These are phyloP conservation scores for Pisolithus sp. DNA, from an alignment of 768 basidiomycete species.

Conservation along the genomic window DNA sequence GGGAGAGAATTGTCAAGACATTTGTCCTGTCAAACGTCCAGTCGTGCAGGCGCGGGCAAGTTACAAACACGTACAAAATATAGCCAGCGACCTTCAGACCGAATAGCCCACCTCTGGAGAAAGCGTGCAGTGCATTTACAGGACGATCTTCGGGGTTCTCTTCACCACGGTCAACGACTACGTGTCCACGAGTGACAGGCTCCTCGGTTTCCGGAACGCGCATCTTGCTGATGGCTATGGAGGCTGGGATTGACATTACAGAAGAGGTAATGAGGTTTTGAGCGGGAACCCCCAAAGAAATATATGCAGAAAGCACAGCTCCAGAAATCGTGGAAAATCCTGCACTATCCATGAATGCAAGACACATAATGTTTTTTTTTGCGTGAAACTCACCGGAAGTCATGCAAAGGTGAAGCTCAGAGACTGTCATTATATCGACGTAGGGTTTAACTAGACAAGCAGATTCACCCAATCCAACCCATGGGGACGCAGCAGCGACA, in stretches of 20 bases:
- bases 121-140: conserved; percentile 83
- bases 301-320: conserved; percentile 81
- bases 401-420: conserved; percentile 84
- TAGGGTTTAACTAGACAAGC: conserved; percentile 83
- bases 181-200: conserved; percentile 76
- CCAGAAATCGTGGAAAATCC: conserved; percentile 91
- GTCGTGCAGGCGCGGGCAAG: conserved; percentile 7
- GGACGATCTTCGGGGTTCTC: conserved; percentile 45
- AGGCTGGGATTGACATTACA: conserved; percentile 93
- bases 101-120: conserved; percentile 78
- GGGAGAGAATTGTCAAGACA: conserved; percentile 77
- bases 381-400: conserved; percentile 53
- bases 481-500: conserved; percentile 89
- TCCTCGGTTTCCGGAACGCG: conserved; percentile 80
- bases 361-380: background rate
- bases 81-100: conserved; percentile 84
- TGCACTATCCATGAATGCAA: conserved; percentile 9
- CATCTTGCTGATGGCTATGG: conserved; percentile 87
- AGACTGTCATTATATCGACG: conserved; percentile 77
- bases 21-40: conserved; percentile 47
- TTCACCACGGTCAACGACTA: conserved; percentile 77
- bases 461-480: conserved; percentile 87
- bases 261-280: conserved; percentile 82
- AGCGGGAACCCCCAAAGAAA: conserved; percentile 68
- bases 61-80: conserved; percentile 52